Percentiles rank a stretch among this genome's conserved stretches.
These are phyloP conservation scores for Cyclocybe aegerita DNA, from an alignment of 768 basidiomycete genomes.

Conservation along the genomic window DNA sequence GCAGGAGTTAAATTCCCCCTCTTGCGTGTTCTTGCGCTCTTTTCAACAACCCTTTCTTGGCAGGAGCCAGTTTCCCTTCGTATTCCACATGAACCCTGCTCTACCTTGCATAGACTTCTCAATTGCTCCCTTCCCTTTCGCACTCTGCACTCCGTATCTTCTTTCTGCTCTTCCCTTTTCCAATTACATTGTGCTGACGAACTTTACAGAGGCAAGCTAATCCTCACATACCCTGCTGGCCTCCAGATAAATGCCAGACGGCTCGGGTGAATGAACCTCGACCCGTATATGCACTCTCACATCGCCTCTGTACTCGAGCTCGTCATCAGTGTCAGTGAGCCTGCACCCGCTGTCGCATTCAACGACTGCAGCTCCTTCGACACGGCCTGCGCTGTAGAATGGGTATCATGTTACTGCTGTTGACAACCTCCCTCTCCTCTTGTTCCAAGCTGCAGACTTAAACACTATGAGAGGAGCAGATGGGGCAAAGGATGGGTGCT, in stretches of 20 bases:
- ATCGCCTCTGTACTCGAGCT: conserved; percentile 43
- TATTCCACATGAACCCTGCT: too few species aligned
- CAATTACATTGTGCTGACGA: not conserved
- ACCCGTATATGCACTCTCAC: conserved; percentile 62
- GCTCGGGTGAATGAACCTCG: conserved; percentile 19
- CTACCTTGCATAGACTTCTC: not conserved
- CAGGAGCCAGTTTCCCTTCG: too few species aligned
- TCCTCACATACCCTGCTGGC: conserved; percentile 37
- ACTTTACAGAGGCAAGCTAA: conserved; percentile 1
- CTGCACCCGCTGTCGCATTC: conserved; percentile 3
- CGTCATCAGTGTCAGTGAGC: not conserved
- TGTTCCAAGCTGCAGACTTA: not conserved
- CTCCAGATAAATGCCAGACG: conserved; percentile 37
- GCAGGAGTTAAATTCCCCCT: too few species aligned
- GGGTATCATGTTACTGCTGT: conserved; percentile 55
- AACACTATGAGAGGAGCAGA: conserved; percentile 32
- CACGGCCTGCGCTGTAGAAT: conserved; percentile 18
- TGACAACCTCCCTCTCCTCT: conserved; percentile 42
- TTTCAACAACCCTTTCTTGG: too few species aligned
- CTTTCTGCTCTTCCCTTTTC: not conserved
- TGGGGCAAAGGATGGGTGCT: conserved; percentile 60
- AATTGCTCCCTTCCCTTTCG: not conserved
- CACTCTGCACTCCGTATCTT: not conserved
- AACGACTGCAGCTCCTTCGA: conserved; percentile 21
- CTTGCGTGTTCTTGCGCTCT: too few species aligned